A percentile compares a stretch with the other conserved stretches of the same genome.
These are phyloP conservation scores for Penstemon barbatus DNA, from an alignment of 257 asterid genomes.

Conservation along the genomic window DNA sequence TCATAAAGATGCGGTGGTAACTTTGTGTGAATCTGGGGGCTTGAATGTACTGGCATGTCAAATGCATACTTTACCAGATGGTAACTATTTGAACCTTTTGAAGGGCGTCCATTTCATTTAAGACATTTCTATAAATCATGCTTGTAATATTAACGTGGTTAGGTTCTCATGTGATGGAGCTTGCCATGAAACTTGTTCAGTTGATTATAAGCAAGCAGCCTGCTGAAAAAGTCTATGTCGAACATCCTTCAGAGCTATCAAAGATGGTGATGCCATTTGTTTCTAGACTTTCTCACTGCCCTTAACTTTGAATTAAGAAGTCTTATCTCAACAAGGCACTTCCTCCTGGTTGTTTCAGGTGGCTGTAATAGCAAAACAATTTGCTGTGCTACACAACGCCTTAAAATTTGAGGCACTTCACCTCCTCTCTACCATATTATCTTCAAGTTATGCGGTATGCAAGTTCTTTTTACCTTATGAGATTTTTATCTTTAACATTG, in stretches of 20 bases:
- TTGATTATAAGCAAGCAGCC: conserved; percentile 67
- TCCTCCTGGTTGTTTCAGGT: conserved; percentile 55
- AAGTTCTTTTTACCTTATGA: conserved; percentile 11
- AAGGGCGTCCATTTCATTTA: no score
- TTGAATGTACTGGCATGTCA: conserved; percentile 59
- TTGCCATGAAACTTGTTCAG: conserved; percentile 67
- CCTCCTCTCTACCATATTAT: conserved; percentile 65
- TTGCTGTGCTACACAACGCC: conserved; percentile 74
- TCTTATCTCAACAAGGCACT: conserved; percentile 26
- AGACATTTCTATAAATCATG: background rate
- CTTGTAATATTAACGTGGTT: conserved; percentile 15
- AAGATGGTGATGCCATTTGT: conserved; percentile 49
- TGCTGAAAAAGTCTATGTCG: conserved; percentile 46
- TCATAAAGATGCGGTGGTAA: conserved; percentile 52
- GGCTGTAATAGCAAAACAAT: conserved; percentile 66
- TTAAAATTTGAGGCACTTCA: conserved; percentile 87
- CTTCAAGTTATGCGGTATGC: conserved; percentile 67
- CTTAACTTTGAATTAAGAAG: conserved; percentile 4
- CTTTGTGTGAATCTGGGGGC: conserved; percentile 66
- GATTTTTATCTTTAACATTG: background rate
- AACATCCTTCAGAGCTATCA: conserved; percentile 63
- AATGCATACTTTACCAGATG: conserved; percentile 61
- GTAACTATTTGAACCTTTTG: conserved; percentile 35
- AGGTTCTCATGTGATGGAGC: conserved; percentile 70
- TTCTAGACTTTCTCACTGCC: conserved; percentile 6